Evolutionary conservation across 306 rosid genomes (phyloP), one percentile per base, ranked within the genome.

Genomic region (Fagus sylvatica): DNA sequence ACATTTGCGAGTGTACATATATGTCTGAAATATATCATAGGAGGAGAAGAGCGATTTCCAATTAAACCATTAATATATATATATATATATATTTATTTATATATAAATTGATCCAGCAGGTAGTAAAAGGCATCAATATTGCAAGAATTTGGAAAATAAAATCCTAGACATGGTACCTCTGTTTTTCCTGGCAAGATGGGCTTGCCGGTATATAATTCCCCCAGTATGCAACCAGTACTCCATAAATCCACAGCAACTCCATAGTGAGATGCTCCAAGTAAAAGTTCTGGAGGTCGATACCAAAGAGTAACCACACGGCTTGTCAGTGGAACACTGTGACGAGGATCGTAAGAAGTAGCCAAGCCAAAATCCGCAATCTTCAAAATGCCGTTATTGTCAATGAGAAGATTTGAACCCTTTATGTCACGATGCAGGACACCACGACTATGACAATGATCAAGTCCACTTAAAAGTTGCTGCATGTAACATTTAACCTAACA

Each of bases 401-500:
- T 73, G 39, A 94, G 97, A 81, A 94, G 98, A 88, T 94, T 94
- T 70, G 98, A 90, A 42, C 98, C 97, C 91, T 94, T 94, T 88
- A 94, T 94, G 85, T 94, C 98, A 48, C 98, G 98, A 69, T 94
- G 98, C 89, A 94, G 85, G 74, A 94, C 85, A 76, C 98, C 98
- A 15, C 74, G 91, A 61, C 89, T 87, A 79, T 94, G 98, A 79
- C 97, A 94, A 86, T 94, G 92, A 70, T 92, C 83, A 77, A 94
- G 88, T 62, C 97, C 98, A 67, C 91, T 89, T 61, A 94, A 85
- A 88, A 94, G 98, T 84, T 94, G 98, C 53, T 88, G 87, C 97
- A 90, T 89, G 89, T 90, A 94, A 83, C 98, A 92, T 82, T 94
- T 94, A 66, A 94, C 78, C 98, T 92, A 57, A 42, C 62, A 87